Base-by-base conservation (phyloP, 495 filamentous ascomycete genomes). In the Daldinia caldariorum region DNA sequence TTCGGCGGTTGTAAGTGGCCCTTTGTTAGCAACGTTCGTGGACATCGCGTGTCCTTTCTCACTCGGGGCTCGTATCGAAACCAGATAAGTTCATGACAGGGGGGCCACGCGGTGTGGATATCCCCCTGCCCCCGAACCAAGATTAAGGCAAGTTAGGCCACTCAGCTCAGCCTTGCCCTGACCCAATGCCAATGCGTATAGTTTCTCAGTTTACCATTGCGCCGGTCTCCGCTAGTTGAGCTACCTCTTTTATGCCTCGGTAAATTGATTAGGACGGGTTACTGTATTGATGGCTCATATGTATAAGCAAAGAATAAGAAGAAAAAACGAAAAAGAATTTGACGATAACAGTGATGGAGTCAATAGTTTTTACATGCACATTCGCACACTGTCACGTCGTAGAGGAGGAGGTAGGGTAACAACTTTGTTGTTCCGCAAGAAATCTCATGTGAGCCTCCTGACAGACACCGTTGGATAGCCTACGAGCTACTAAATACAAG, bases 61-160 rank as follows among this genome's bases (percentile, higher is more conserved):
- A 1, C 6, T 51, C 22, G 47, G 51, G 56, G 37, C 6, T 31
- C 47, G 12, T 65, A n/a, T 37, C 12, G 64, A 39, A 39, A 26
- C 38, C 50, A 56, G 61, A 70, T 31, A 14, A 35, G 61, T 38
- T 35, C 13, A 38, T 56, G 47, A 26, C 35, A 53, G 50, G 1
- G 14, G 50, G 18, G 22, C 61, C 61, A 41, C 32, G 57, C 8
- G 35, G 41, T 31, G 57, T 66, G 61, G 57, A 58, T 61, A 6
- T 60, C 34, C 61, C 61, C 58, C 49, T 60, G 31, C 26, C 55
- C 38, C 66, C 7, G 53, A 35, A 62, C 26, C 32, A 64, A 69
- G 59, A 69, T 69, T 55, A 31, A 60, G 38, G 54, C 37, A 12
- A 35, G 56, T 70, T 47, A 64, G 55, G 16, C 55, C 56, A 70